Percentiles rank a stretch among this genome's conserved stretches.
Conservation (phyloP, 2,329 filamentous ascomycete genomes). For the Ascosphaera aggregata region DNA sequence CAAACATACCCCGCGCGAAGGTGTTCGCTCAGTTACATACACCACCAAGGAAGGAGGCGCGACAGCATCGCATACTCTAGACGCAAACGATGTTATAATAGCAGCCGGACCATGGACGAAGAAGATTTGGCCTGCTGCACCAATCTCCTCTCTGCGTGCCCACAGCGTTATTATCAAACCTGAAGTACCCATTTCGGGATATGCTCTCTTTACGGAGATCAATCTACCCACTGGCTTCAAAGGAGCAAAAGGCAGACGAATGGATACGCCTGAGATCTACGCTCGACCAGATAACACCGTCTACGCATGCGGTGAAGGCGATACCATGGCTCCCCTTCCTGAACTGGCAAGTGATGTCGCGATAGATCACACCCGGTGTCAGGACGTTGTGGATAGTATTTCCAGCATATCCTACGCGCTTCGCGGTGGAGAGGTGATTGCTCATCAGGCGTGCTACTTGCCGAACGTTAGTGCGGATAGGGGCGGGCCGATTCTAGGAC, state of each 20-base stretch:
- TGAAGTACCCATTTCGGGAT: conserved; percentile 24
- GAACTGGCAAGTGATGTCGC: conserved; percentile 50
- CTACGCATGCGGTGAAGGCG: conserved; percentile 85
- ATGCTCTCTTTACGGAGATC: conserved; percentile 56
- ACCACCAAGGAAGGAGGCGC: conserved; percentile 26
- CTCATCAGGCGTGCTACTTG: conserved; percentile 79
- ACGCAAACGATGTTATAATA: conserved; percentile 35
- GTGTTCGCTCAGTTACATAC: conserved; percentile 41
- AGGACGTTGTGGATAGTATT: conserved; percentile 68
- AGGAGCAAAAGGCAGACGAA: conserved; percentile 26
- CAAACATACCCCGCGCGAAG: conserved; percentile 23
- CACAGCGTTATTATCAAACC: conserved; percentile 40
- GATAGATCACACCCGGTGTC: conserved; percentile 52
- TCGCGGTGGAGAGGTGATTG: conserved; percentile 42
- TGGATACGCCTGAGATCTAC: conserved; percentile 79
- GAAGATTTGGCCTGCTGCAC: conserved; percentile 27
- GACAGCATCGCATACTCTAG: conserved; percentile 21
- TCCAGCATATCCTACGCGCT: conserved; percentile 31
- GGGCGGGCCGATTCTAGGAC: conserved; percentile 57
- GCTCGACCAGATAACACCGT: conserved; percentile 71
- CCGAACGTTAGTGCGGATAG: conserved; percentile 39
- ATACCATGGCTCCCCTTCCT: conserved; percentile 51
- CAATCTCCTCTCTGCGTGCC: conserved; percentile 36
- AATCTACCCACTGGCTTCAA: conserved; percentile 40
- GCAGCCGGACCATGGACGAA: conserved; percentile 40